phyloP scores from a whole-genome alignment of 2,329 filamentous ascomycete genomes.

The Exophiala calicioides region DNA sequence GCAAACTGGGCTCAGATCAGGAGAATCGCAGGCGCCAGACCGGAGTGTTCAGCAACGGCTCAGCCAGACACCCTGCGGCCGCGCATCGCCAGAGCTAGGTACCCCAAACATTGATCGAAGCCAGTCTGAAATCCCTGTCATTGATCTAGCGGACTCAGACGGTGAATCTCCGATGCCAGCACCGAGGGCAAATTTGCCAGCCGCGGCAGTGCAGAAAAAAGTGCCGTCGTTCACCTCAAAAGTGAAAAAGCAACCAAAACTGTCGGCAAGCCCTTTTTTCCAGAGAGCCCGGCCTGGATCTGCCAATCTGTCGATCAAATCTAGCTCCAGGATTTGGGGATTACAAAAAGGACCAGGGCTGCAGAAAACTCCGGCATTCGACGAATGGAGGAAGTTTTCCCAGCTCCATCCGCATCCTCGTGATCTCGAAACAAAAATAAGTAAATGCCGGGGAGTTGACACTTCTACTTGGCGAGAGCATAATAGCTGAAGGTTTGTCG shows the following conservation, averaged over 20 bases:
- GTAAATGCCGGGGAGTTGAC: background rate
- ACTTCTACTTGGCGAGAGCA: constrained; percentile 9
- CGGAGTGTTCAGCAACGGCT: constrained; percentile 29
- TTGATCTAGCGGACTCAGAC: background rate
- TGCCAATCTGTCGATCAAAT: no score
- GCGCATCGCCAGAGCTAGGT: constrained; percentile 17
- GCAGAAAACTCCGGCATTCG: no score
- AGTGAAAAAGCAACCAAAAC: background rate
- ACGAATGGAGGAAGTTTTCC: no score
- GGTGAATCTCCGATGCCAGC: background rate
- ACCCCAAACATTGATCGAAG: constrained; percentile 14
- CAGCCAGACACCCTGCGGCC: constrained; percentile 7
- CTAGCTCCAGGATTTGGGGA: background rate
- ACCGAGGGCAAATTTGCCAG: background rate
- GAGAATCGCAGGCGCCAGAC: constrained; percentile 29
- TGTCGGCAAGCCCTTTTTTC: constrained; percentile 1
- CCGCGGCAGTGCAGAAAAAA: background rate
- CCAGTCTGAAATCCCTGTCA: background rate
- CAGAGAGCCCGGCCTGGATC: no score
- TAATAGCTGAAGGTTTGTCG: background rate
- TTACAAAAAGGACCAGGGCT: background rate
- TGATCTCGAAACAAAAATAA: background rate
- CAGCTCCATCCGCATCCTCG: background rate
- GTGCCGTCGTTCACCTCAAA: background rate
- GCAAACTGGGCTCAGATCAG: background rate